A percentile compares a stretch with the other conserved stretches of the same genome.
Conservation (phyloP, 805 yeast genomes). For the Yarrowia bubula region DNA sequence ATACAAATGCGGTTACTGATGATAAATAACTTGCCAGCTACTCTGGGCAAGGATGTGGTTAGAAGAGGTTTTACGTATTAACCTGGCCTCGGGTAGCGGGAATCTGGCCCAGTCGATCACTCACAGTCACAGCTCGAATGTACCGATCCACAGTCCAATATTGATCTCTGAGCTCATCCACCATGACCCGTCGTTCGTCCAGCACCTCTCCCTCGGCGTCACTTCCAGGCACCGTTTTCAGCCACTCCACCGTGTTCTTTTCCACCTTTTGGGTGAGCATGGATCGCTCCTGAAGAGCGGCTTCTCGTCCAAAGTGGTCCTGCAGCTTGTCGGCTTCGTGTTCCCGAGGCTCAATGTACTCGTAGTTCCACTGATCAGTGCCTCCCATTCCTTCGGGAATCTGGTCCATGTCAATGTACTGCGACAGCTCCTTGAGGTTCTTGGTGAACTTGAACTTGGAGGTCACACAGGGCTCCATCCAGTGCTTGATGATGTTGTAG, state of each 20-base stretch:
- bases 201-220: constrained; percentile 1
- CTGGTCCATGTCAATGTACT: constrained; percentile 50
- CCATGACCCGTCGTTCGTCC: background rate
- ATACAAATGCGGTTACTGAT: constrained; percentile 12
- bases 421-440: constrained; percentile 53
- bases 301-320: constrained; percentile 12
- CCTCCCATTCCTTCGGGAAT: constrained; percentile 69
- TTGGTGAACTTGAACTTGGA: constrained; percentile 73
- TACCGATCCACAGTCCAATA: constrained; percentile 14
- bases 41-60: too few relatives aligned
- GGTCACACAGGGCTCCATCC: constrained; percentile 87
- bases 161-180: constrained; percentile 8
- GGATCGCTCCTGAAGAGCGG: constrained; percentile 1
- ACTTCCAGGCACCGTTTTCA: background rate
- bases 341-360: constrained; percentile 53
- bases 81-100: background rate
- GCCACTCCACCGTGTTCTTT: background rate
- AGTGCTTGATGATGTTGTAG: constrained; percentile 75
- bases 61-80: too few relatives aligned
- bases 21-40: constrained; percentile 12
- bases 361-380: constrained; percentile 49
- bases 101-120: constrained; percentile 12
- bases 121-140: background rate
- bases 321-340: constrained; percentile 45
- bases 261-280: constrained; percentile 15